Conservation (phyloP, 495 filamentous ascomycete species). For the Xylaria curta region DNA sequence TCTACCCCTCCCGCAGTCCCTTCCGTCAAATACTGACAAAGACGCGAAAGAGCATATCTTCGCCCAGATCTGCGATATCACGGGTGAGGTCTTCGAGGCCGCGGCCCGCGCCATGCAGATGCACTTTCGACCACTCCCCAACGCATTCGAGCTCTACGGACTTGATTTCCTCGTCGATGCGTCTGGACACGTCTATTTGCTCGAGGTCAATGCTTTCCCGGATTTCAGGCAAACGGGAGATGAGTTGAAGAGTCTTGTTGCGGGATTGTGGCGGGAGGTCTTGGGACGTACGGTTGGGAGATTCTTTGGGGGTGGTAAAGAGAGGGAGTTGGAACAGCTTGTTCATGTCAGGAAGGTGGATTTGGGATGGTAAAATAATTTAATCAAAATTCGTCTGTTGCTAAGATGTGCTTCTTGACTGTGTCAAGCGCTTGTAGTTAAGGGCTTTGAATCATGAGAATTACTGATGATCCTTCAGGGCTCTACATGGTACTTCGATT, state of each 20-base stretch:
- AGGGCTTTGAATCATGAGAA: no score
- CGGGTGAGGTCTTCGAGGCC: slow-evolving; percentile 80
- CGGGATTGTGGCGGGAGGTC: slow-evolving; percentile 75
- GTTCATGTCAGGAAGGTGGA: slow-evolving; percentile 38
- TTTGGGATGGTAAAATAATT: slow-evolving; percentile 31
- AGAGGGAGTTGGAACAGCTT: slow-evolving; percentile 28
- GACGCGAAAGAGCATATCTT: slow-evolving; percentile 62
- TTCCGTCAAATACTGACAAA: not conserved
- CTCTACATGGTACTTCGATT: no score
- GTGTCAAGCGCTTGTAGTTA: no score
- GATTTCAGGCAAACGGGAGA: slow-evolving; percentile 92
- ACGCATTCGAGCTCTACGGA: slow-evolving; percentile 91
- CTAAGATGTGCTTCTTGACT: no score
- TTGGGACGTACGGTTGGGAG: slow-evolving; percentile 65
- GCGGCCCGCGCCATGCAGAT: slow-evolving; percentile 80
- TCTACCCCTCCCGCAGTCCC: slow-evolving; percentile 49
- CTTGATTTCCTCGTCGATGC: slow-evolving; percentile 87
- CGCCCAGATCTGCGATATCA: slow-evolving; percentile 73
- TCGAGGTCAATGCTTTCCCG: slow-evolving; percentile 97
- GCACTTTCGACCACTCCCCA: slow-evolving; percentile 88
- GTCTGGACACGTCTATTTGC: slow-evolving; percentile 66
- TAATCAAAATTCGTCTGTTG: no score
- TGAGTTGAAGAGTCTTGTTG: slow-evolving; percentile 70
- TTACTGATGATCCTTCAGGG: no score
- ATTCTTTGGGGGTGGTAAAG: slow-evolving; percentile 38